Percentiles rank a stretch among this genome's conserved stretches.
Conservation (phyloP, 768 basidiomycete genomes). For the Boletus vermiculosoides region DNA sequence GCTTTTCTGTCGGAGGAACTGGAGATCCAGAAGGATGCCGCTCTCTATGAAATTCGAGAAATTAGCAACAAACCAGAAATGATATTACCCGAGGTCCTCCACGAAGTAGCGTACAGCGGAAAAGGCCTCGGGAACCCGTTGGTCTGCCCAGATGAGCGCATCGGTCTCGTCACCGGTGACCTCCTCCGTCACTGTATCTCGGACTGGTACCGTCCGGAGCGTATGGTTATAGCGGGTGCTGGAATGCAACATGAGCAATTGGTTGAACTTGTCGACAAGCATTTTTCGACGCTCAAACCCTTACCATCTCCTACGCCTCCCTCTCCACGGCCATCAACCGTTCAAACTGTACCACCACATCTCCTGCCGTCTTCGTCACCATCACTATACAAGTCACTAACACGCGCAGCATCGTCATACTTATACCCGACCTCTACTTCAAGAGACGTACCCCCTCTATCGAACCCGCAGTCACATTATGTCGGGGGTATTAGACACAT, state of each 20-base stretch:
- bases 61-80: slow-evolving; percentile 87
- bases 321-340: slow-evolving; percentile 30
- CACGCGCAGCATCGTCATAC: slow-evolving; percentile 75
- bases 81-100: slow-evolving; percentile 88
- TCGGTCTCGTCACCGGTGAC: slow-evolving; percentile 61
- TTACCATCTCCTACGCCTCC: slow-evolving; percentile 24
- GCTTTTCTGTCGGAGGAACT: slow-evolving; percentile 76
- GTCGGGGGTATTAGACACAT: slow-evolving; percentile 83
- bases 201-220: slow-evolving; percentile 89
- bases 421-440: slow-evolving; percentile 44
- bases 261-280: slow-evolving; percentile 79
- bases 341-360: slow-evolving; percentile 48
- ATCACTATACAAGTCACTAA: slow-evolving; percentile 62
- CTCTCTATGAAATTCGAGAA: slow-evolving; percentile 88
- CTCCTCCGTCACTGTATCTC: slow-evolving; percentile 62
- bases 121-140: slow-evolving; percentile 87
- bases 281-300: slow-evolving; percentile 70
- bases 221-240: slow-evolving; percentile 93
- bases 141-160: slow-evolving; percentile 82
- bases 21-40: slow-evolving; percentile 79
- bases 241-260: slow-evolving; percentile 90
- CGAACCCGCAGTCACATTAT: slow-evolving; percentile 53
- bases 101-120: slow-evolving; percentile 77
- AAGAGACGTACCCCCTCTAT: slow-evolving; percentile 6
- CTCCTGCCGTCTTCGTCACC: slow-evolving; percentile 55